phyloP scores from a whole-genome alignment of 2,329 filamentous ascomycete genomes.

The Tolypocladium inflatum region DNA sequence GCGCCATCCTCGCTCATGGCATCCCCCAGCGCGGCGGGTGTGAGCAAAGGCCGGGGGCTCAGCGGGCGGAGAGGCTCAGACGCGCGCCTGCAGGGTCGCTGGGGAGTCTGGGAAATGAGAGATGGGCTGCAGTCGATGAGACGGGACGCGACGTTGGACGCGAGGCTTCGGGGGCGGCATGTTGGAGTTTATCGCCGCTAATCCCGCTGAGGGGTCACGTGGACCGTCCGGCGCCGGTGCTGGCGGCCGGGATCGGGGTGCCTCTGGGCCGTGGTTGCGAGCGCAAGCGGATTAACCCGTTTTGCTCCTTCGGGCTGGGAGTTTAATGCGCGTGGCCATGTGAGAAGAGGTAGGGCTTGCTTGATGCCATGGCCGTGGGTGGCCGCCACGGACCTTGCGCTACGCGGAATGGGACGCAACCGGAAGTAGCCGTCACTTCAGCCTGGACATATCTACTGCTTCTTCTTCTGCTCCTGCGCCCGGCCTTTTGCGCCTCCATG shows the following conservation, averaged over 20 bases:
- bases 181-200: constrained; percentile 6
- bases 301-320: not conserved
- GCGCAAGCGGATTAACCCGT: not conserved
- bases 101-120: not conserved
- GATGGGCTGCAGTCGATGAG: not conserved
- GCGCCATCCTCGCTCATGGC: constrained; percentile 17
- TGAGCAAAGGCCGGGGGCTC: not conserved
- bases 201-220: constrained; percentile 6
- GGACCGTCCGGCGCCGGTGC: not conserved
- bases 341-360: not conserved
- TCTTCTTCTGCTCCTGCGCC: constrained; percentile 11
- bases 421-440: not conserved
- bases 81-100: not conserved
- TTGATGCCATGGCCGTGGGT: not conserved
- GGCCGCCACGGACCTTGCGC: not conserved
- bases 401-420: not conserved
- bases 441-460: constrained; percentile 5
- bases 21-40: constrained; percentile 2
- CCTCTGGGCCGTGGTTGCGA: not conserved
- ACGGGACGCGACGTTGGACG: not conserved
- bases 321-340: not conserved
- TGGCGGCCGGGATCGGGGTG: not conserved
- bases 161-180: not conserved
- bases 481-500: constrained; percentile 7
- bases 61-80: not conserved